These are phyloP conservation scores for Ananas comosus DNA, from an alignment of 176 grass and related monocot genomes.

Conservation along the genomic window DNA sequence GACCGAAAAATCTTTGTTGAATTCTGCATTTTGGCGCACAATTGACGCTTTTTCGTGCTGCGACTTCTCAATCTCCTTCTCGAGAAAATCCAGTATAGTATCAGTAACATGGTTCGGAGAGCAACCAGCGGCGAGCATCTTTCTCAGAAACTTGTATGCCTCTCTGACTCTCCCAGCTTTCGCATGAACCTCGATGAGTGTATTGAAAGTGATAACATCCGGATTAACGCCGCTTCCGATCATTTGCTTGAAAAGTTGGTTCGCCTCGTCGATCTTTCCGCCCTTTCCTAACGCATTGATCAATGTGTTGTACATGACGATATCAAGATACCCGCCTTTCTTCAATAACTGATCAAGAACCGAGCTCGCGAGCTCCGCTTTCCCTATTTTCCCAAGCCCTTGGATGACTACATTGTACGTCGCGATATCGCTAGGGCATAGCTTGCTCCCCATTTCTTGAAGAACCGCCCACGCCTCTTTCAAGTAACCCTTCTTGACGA, in stretches of 20 bases:
- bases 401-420: conserved; percentile 89
- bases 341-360: conserved; percentile 63
- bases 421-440: conserved; percentile 74
- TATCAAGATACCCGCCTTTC: conserved; percentile 78
- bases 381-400: conserved; percentile 72
- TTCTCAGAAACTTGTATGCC: conserved; percentile 80
- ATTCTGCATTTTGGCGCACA: neutral
- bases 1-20: neutral
- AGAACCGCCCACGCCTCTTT: conserved; percentile 75
- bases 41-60: conserved; percentile 26
- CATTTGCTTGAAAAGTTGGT: conserved; percentile 65
- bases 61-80: conserved; percentile 73
- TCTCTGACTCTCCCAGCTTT: conserved; percentile 79
- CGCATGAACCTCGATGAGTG: conserved; percentile 79
- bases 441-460: conserved; percentile 56
- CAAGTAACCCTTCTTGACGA: conserved; percentile 92
- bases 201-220: conserved; percentile 94
- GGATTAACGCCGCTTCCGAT: conserved; percentile 57
- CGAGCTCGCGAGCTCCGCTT: conserved; percentile 53
- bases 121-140: conserved; percentile 68
- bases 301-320: conserved; percentile 94
- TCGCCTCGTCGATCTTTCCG: conserved; percentile 57
- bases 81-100: conserved; percentile 77
- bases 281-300: conserved; percentile 76
- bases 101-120: conserved; percentile 80